Percentiles rank a stretch among this genome's conserved stretches.
Conservation (phyloP, 2,329 filamentous ascomycete genomes). For the Zopfia rhizophila region DNA sequence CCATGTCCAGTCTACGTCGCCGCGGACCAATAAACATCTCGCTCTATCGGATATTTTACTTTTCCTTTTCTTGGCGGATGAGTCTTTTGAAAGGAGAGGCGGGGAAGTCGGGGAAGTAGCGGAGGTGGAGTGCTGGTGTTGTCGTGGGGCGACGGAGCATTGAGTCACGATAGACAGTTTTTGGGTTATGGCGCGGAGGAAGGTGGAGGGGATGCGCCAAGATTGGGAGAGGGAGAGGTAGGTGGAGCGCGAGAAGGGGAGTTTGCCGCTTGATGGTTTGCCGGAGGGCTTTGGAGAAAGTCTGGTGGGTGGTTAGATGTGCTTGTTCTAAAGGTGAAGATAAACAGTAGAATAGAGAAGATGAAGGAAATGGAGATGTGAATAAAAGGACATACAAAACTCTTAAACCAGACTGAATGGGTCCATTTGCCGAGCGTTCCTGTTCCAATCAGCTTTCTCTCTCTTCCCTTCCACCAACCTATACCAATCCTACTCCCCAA, state of each 20-base stretch:
- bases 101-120: not conserved
- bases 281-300: slow-evolving; percentile 27
- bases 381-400: slow-evolving; percentile 22
- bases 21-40: slow-evolving; percentile 18
- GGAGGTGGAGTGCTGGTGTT: not conserved
- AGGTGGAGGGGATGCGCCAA: slow-evolving; percentile 25
- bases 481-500: no score
- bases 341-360: no score
- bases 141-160: slow-evolving; percentile 19
- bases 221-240: slow-evolving; percentile 17
- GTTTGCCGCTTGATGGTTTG: slow-evolving; percentile 24
- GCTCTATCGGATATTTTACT: slow-evolving; percentile 16
- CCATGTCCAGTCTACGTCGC: slow-evolving; percentile 29
- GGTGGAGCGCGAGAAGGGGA: slow-evolving; percentile 24
- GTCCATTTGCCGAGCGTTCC: slow-evolving; percentile 16
- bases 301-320: not conserved
- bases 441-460: slow-evolving; percentile 1
- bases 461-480: no score
- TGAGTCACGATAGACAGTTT: slow-evolving; percentile 25
- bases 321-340: no score
- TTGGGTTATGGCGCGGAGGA: slow-evolving; percentile 24
- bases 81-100: not conserved
- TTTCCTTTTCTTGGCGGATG: not conserved
- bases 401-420: slow-evolving; percentile 19
- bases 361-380: not conserved